Evolutionary conservation across 2,329 filamentous ascomycete genomes (phyloP).

Genomic region (Botrytis cinerea): DNA sequence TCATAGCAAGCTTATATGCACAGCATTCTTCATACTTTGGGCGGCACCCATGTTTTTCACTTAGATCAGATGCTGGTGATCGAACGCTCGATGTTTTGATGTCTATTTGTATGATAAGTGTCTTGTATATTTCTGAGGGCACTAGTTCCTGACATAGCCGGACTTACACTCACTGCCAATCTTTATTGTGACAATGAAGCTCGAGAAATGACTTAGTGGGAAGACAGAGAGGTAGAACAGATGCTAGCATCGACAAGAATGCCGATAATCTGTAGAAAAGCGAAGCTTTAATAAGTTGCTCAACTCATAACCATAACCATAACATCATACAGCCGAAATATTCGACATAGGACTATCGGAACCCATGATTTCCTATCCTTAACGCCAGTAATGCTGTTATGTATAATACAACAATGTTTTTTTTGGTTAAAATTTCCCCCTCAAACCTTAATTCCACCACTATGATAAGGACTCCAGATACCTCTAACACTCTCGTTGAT

Average conservation of each 20-base stretch:
- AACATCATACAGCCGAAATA: background rate
- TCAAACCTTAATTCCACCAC: conserved; percentile 45
- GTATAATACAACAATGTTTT: conserved; percentile 30
- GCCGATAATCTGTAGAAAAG: background rate
- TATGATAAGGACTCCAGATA: conserved; percentile 71
- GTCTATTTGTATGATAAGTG: background rate
- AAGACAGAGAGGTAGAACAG: background rate
- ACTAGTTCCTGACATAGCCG: background rate
- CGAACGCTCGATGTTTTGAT: background rate
- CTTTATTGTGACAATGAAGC: background rate
- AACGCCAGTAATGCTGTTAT: conserved; percentile 35
- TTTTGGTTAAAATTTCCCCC: background rate
- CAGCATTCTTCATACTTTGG: background rate
- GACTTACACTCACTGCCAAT: background rate
- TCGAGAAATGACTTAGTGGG: background rate
- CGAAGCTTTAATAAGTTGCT: background rate
- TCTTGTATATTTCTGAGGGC: background rate
- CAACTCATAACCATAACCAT: background rate
- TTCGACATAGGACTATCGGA: conserved; percentile 16
- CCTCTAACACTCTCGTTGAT: conserved; percentile 68
- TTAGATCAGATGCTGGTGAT: background rate
- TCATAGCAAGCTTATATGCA: background rate
- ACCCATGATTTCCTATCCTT: conserved; percentile 24
- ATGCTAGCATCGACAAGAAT: background rate
- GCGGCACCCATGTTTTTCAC: background rate